Evolutionary conservation across 1,139 yeast species (phyloP).

Genomic region (Saccharomyces hybrid): DNA sequence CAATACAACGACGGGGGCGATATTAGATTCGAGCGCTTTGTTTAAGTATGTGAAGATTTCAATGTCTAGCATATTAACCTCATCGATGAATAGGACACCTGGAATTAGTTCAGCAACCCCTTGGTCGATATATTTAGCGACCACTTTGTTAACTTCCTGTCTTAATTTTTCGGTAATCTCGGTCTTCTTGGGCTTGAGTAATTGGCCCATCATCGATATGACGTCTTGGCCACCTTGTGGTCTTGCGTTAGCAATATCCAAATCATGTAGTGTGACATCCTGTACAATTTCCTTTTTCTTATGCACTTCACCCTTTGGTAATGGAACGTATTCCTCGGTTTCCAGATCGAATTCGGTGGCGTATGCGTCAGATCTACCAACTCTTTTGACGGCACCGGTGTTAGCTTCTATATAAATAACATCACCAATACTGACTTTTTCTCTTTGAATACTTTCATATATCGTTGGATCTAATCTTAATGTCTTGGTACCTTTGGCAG

Average conservation of each 20-base stretch:
- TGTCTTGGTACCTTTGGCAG: constrained; percentile 93
- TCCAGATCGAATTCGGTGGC: constrained; percentile 97
- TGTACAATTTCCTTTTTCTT: constrained; percentile 97
- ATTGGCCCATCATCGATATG: constrained; percentile 97
- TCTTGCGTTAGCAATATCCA: constrained; percentile 92
- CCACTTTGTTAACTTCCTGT: constrained; percentile 89
- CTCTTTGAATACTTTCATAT: constrained; percentile 93
- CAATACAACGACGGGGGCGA: constrained; percentile 90
- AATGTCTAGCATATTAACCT: constrained; percentile 94
- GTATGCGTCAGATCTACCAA: constrained; percentile 95
- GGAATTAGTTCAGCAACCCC: constrained; percentile 98
- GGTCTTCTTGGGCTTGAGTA: constrained; percentile 93
- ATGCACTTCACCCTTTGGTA: constrained; percentile 98
- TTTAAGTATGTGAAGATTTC: constrained; percentile 93
- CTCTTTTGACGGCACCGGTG: constrained; percentile 96
- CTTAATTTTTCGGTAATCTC: constrained; percentile 96
- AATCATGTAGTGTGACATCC: constrained; percentile 91
- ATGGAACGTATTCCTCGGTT: constrained; percentile 97
- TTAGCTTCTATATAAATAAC: constrained; percentile 95
- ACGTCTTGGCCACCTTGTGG: constrained; percentile 99
- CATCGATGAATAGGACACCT: constrained; percentile 95
- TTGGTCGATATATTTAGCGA: constrained; percentile 91
- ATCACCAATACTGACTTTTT: constrained; percentile 90
- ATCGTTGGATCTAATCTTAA: constrained; percentile 90
- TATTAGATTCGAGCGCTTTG: constrained; percentile 83